Conservation (phyloP, 2,329 filamentous ascomycete genomes). For the Tolypocladium amazonense region DNA sequence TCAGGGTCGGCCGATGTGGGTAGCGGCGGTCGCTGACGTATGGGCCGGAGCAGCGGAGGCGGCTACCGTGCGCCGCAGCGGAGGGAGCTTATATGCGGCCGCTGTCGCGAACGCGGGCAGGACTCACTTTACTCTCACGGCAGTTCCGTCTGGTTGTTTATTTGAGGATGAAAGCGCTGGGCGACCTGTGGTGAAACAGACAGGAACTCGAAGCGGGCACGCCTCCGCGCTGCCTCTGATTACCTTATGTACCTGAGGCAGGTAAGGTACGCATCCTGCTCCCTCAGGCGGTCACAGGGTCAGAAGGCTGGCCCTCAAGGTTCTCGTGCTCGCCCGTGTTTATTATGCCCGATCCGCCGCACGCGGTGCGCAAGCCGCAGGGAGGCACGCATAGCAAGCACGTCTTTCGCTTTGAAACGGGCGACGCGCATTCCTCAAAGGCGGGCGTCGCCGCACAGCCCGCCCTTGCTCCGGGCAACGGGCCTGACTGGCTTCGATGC, state of each 20-base stretch:
- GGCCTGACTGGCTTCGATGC: not conserved
- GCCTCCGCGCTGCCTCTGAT: not conserved
- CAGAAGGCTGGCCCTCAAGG: conserved; percentile 4
- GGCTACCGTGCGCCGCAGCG: not conserved
- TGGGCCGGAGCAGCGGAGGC: not conserved
- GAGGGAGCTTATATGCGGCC: not conserved
- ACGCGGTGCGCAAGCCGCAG: no score
- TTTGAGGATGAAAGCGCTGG: no score
- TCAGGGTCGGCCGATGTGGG: not conserved
- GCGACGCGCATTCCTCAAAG: not conserved
- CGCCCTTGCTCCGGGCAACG: not conserved
- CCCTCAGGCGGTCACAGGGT: not conserved
- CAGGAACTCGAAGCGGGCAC: not conserved
- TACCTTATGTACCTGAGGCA: not conserved
- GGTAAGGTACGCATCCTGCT: no score
- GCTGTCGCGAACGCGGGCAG: not conserved
- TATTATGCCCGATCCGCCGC: no score
- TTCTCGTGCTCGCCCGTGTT: conserved; percentile 1
- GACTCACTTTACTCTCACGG: no score
- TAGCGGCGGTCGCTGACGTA: not conserved
- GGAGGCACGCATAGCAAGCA: not conserved
- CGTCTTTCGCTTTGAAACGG: not conserved
- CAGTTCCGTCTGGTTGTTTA: not conserved
- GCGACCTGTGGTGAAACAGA: no score
- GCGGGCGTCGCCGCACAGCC: not conserved